Conservation (phyloP, 2,329 filamentous ascomycete genomes). For the Botrytis cinerea region DNA sequence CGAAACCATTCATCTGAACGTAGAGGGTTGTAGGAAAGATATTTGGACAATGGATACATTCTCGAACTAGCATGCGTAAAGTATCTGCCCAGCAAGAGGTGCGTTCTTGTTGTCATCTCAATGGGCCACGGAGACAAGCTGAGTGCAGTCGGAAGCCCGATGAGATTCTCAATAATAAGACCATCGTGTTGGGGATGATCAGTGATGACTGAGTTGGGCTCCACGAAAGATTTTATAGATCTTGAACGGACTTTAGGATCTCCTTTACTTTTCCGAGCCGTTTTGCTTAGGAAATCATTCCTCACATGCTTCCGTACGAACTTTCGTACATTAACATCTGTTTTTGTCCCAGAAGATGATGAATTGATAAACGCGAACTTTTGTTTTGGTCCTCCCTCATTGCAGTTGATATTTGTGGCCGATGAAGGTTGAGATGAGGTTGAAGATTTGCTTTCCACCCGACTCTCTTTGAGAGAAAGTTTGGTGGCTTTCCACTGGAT, state of each 20-base stretch:
- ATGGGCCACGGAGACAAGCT: conserved; percentile 27
- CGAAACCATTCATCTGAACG: conserved; percentile 32
- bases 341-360: conserved; percentile 15
- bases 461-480: not conserved
- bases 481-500: not conserved
- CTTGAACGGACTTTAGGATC: not conserved
- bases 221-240: not conserved
- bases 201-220: not conserved
- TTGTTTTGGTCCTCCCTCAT: not conserved
- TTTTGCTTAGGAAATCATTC: conserved; percentile 28
- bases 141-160: conserved; percentile 30
- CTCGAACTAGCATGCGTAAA: conserved; percentile 27
- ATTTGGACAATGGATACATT: conserved; percentile 27
- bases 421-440: not conserved
- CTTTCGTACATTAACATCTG: conserved; percentile 27
- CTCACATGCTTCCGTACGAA: conserved; percentile 31
- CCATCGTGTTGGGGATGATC: not conserved
- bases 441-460: not conserved
- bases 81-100: conserved; percentile 30
- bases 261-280: conserved; percentile 6
- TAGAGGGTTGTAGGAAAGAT: conserved; percentile 29
- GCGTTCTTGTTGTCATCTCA: conserved; percentile 25
- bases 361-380: conserved; percentile 31
- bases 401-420: too few species aligned
- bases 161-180: not conserved